A percentile compares a stretch with the other conserved stretches of the same genome.
These are phyloP conservation scores for Epithele typhae DNA, from an alignment of 768 basidiomycete species.

Conservation along the genomic window DNA sequence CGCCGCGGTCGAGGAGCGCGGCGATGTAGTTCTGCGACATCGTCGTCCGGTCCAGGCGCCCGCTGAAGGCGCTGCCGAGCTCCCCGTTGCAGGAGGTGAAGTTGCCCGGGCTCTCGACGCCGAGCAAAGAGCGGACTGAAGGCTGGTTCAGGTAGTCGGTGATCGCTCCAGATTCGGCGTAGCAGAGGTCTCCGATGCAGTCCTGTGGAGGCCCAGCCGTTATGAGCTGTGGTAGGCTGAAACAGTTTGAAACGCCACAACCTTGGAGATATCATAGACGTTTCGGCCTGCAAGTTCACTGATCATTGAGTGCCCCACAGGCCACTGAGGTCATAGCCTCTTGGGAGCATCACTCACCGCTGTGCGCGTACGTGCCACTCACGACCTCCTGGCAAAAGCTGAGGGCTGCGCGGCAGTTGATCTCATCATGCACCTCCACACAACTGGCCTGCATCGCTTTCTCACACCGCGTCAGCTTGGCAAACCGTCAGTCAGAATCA, in stretches of 20 bases:
- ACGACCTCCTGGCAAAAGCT: slow-evolving; percentile 60
- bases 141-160: slow-evolving; percentile 43
- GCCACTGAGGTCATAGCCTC: too few species aligned
- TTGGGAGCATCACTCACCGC: slow-evolving; percentile 31
- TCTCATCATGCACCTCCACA: slow-evolving; percentile 60
- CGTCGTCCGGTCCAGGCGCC: slow-evolving; percentile 58
- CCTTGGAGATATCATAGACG: neutral
- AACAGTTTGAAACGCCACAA: neutral
- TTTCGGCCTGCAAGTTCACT: slow-evolving; percentile 46
- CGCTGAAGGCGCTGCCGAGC: slow-evolving; percentile 48
- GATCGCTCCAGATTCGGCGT: slow-evolving; percentile 36
- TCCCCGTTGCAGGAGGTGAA: slow-evolving; percentile 53
- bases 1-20: slow-evolving; percentile 68
- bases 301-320: too few species aligned
- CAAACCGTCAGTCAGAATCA: neutral
- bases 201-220: too few species aligned
- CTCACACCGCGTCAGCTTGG: slow-evolving; percentile 65
- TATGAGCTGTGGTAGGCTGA: neutral
- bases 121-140: slow-evolving; percentile 39
- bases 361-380: slow-evolving; percentile 35
- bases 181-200: slow-evolving; percentile 33
- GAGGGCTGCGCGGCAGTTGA: slow-evolving; percentile 64
- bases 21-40: slow-evolving; percentile 62
- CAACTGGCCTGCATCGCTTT: slow-evolving; percentile 53
- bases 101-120: slow-evolving; percentile 41